Conservation (phyloP, 768 basidiomycete genomes). For the Rhodotorula kratochvilovae region DNA sequence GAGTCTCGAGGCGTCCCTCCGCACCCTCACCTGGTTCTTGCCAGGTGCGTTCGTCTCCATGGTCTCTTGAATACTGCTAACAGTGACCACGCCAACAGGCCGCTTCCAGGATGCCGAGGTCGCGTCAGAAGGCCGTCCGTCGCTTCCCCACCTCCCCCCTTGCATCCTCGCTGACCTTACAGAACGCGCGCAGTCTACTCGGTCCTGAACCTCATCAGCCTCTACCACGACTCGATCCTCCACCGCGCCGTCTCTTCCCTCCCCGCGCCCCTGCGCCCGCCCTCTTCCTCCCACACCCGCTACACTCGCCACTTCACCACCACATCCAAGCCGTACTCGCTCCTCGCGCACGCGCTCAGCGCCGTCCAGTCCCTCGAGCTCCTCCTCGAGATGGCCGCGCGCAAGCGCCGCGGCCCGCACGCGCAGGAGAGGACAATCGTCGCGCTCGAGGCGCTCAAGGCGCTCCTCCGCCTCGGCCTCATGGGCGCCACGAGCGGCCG, state of each 20-base stretch:
- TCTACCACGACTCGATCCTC: conserved; percentile 92
- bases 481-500: conserved; percentile 65
- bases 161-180: conserved; percentile 1
- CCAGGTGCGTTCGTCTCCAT: conserved; percentile 53
- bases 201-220: conserved; percentile 75
- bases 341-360: conserved; percentile 65
- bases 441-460: conserved; percentile 78
- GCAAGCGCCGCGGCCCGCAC: conserved; percentile 58
- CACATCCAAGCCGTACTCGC: conserved; percentile 66
- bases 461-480: conserved; percentile 65
- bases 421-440: conserved; percentile 72
- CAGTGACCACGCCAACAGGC: too few species aligned
- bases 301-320: conserved; percentile 85
- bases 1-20: conserved; percentile 77
- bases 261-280: conserved; percentile 43
- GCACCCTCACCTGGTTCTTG: conserved; percentile 89
- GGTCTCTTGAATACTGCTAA: too few species aligned
- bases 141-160: conserved; percentile 20
- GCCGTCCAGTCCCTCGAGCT: conserved; percentile 76
- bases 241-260: conserved; percentile 61
- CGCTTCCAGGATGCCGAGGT: conserved; percentile 96
- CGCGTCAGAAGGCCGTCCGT: conserved; percentile 88
- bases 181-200: conserved; percentile 66
- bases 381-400: conserved; percentile 80
- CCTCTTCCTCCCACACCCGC: conserved; percentile 62